Conservation (phyloP, 2,329 filamentous ascomycete genomes). For the Myriosclerotinia scirpicola region DNA sequence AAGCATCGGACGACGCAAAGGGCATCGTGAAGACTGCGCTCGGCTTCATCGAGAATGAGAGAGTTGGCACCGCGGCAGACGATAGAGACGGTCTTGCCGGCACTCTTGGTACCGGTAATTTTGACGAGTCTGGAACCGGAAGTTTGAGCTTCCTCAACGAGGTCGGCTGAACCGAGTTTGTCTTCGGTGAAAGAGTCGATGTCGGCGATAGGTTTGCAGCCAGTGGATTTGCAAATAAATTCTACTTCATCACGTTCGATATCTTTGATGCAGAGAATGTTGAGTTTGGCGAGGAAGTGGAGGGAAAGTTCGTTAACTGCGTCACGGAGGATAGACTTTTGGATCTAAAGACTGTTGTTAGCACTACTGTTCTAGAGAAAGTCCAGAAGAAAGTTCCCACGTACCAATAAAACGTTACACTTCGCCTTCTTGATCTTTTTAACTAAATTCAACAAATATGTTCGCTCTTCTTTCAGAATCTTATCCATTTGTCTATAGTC, state of each 20-base stretch:
- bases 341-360: constrained; percentile 67
- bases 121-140: constrained; percentile 92
- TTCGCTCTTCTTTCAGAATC: constrained; percentile 98
- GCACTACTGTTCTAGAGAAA: not conserved
- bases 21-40: constrained; percentile 94
- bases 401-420: constrained; percentile 70
- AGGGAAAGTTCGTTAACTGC: constrained; percentile 96
- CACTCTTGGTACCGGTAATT: constrained; percentile 83
- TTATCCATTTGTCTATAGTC: constrained; percentile 99
- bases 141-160: constrained; percentile 88
- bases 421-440: constrained; percentile 99
- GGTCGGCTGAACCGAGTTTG: constrained; percentile 89
- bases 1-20: constrained; percentile 96
- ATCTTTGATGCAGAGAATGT: constrained; percentile 94
- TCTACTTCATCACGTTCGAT: constrained; percentile 98
- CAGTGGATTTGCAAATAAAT: constrained; percentile 98
- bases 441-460: constrained; percentile 96
- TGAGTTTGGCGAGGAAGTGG: constrained; percentile 95
- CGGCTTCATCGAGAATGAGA: constrained; percentile 93
- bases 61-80: constrained; percentile 92
- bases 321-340: constrained; percentile 97
- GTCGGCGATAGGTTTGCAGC: constrained; percentile 98
- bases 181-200: constrained; percentile 98
- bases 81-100: constrained; percentile 88
- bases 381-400: not conserved